Evolutionary conservation across 2,329 filamentous ascomycete genomes (phyloP).

Genomic region (Dactylellina sp.): DNA sequence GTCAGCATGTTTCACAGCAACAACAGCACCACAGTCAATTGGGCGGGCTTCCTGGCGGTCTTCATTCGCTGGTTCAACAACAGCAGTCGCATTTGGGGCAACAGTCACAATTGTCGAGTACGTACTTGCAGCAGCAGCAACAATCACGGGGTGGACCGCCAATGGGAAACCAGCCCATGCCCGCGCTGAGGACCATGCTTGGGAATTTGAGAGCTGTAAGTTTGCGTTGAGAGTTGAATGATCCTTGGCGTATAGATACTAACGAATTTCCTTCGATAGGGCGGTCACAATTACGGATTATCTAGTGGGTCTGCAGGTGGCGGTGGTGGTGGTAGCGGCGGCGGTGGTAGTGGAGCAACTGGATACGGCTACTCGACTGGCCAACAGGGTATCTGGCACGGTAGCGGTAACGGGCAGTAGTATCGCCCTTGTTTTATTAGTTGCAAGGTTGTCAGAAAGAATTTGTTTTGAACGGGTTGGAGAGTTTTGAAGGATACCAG

Average conservation of each 20-base stretch:
- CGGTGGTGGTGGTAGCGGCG: conserved; percentile 13
- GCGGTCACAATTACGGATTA: conserved; percentile 55
- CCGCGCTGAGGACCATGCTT: conserved; percentile 56
- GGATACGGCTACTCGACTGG: conserved; percentile 43
- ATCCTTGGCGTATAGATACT: background rate
- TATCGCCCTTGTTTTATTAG: background rate
- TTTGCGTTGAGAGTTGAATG: background rate
- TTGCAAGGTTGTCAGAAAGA: background rate
- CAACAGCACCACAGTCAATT: conserved; percentile 54
- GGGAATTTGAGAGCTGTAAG: conserved; percentile 58
- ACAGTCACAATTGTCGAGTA: conserved; percentile 16
- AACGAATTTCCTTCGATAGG: conserved; percentile 22
- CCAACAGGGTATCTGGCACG: conserved; percentile 55
- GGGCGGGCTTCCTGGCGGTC: conserved; percentile 27
- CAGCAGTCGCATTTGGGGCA: conserved; percentile 24
- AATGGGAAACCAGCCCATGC: conserved; percentile 33
- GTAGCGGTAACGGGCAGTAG: conserved; percentile 52
- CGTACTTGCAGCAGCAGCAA: conserved; percentile 46
- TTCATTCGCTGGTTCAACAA: conserved; percentile 51
- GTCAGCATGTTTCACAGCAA: conserved; percentile 47
- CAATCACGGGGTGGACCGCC: conserved; percentile 25
- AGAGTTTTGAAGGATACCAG: conserved; percentile 17
- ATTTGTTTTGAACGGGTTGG: background rate
- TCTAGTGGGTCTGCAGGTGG: conserved; percentile 28
- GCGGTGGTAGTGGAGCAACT: background rate